Base-by-base conservation (phyloP, 1,284 basidiomycete genomes). In the Sanghuangporus baumii region DNA sequence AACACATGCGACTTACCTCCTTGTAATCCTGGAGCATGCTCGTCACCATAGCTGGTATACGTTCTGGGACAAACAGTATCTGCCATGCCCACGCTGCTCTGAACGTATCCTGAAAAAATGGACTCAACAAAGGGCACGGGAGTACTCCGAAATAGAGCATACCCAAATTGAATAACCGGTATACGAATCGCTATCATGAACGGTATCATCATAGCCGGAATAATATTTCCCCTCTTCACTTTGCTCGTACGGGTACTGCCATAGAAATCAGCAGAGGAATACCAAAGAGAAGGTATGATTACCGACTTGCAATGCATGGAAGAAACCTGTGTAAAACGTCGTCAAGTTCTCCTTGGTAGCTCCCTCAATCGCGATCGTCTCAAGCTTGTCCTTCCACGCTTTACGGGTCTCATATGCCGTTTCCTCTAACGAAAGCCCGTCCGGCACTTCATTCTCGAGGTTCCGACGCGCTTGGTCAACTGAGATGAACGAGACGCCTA, bases 101-200 rank as follows among this genome's bases (percentile, higher is more conserved):
- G 74, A 83, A 93, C 0, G 86, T 91, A 69, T 94, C 91, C 85
- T 87, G 65, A 12, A 11, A 41, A 8, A 16, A 2, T 12, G n/a
- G 5, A 3, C 7, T 34, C 52, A n/a, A n/a, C 5, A 36, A 36
- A 37, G 16, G 26, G 23, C n/a, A 57, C 6, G 12, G 37, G 43
- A 46, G 43, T n/a, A 3, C 5, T 31, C 16, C 16, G 43, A 20
- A 38, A 16, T 36, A 65, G 6, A 68, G 77, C 3, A 60, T 51
- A 87, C 86, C 92, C 92, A 94, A 68, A 88, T 92, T 0, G 89
- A 92, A 72, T 93, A 94, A 0, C 90, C 91, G 0, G 86, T 89
- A 70, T 93, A 94, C 0, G 88, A 90, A 26, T 74, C 68, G 9
- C 88, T 86, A 18, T 80, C 69, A 59, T 91, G 87, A 0, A 93